A percentile compares a stretch with the other conserved stretches of the same genome.
These are phyloP conservation scores for Cyclanthera cordifolia DNA, from an alignment of 306 rosid genomes.

Conservation along the genomic window DNA sequence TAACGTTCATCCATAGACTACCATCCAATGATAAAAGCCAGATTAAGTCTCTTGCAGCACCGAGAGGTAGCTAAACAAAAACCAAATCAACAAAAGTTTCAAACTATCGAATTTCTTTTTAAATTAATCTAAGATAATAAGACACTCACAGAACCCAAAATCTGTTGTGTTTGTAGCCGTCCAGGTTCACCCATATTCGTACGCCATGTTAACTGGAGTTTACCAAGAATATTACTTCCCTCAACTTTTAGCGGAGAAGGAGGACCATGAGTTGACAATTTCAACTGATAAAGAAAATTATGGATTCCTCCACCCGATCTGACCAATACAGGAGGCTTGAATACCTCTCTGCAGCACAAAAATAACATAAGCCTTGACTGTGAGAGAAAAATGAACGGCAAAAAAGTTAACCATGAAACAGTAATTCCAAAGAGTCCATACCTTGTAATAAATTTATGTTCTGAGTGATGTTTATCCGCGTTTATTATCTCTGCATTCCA, in stretches of 20 bases:
- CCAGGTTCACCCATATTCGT: conserved; percentile 98
- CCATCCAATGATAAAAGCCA: neutral
- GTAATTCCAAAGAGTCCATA: conserved; percentile 16
- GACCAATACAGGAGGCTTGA: conserved; percentile 61
- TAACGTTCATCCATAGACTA: neutral
- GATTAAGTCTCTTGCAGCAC: neutral
- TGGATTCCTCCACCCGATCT: conserved; percentile 87
- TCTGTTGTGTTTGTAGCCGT: conserved; percentile 90
- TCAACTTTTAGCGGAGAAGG: conserved; percentile 50
- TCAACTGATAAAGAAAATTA: conserved; percentile 83
- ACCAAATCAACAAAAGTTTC: neutral
- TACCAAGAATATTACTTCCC: conserved; percentile 92
- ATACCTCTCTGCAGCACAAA: conserved; percentile 42
- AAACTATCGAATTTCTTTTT: neutral
- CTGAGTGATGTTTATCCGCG: conserved; percentile 49
- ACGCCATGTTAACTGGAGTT: conserved; percentile 96
- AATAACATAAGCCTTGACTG: conserved; percentile 1
- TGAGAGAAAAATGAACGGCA: conserved; percentile 1
- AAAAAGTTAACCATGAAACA: conserved; percentile 1
- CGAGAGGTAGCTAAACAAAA: neutral
- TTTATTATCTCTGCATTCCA: conserved; percentile 67
- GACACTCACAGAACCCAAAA: conserved; percentile 84
- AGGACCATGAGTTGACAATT: conserved; percentile 31
- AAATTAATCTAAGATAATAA: conserved; percentile 8
- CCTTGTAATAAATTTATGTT: conserved; percentile 40